A percentile compares a stretch with the other conserved stretches of the same genome.
phyloP scores from a whole-genome alignment of 2,329 filamentous ascomycete genomes.

The Cryphonectria naterciae region DNA sequence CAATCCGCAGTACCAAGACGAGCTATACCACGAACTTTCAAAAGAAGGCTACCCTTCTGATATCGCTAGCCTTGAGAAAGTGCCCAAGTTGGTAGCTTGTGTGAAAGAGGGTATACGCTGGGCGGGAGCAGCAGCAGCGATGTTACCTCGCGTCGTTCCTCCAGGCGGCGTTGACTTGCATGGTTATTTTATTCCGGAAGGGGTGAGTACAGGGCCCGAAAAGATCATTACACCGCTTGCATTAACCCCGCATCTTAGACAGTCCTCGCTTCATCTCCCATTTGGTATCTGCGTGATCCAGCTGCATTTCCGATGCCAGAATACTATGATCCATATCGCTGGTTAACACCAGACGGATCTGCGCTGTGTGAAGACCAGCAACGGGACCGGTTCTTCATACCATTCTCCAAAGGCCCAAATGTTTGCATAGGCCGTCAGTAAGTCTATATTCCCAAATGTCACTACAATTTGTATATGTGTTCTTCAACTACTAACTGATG shows the following conservation, averaged over 20 bases:
- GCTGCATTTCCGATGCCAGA: slow-evolving; percentile 34
- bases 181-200: slow-evolving; percentile 33
- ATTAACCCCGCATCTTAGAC: slow-evolving; percentile 25
- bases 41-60: slow-evolving; percentile 32
- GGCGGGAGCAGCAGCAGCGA: slow-evolving; percentile 36
- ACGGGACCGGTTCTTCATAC: slow-evolving; percentile 36
- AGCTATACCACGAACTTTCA: slow-evolving; percentile 33
- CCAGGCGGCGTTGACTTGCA: slow-evolving; percentile 33
- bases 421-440: slow-evolving; percentile 37
- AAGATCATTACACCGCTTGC: no score
- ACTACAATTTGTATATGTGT: neutral
- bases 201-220: slow-evolving; percentile 22
- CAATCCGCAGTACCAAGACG: slow-evolving; percentile 34
- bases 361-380: slow-evolving; percentile 24
- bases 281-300: slow-evolving; percentile 38
- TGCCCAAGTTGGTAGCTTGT: slow-evolving; percentile 33
- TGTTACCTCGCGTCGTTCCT: slow-evolving; percentile 36
- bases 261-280: slow-evolving; percentile 36
- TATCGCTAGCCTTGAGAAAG: slow-evolving; percentile 33
- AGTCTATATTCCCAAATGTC: slow-evolving; percentile 13
- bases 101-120: slow-evolving; percentile 37
- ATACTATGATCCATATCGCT: slow-evolving; percentile 35
- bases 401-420: slow-evolving; percentile 37
- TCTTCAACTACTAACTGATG: no score
- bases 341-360: slow-evolving; percentile 29